A percentile compares a stretch with the other conserved stretches of the same genome.
Conservation (phyloP, 495 filamentous ascomycete genomes). For the Tirmania nivea region DNA sequence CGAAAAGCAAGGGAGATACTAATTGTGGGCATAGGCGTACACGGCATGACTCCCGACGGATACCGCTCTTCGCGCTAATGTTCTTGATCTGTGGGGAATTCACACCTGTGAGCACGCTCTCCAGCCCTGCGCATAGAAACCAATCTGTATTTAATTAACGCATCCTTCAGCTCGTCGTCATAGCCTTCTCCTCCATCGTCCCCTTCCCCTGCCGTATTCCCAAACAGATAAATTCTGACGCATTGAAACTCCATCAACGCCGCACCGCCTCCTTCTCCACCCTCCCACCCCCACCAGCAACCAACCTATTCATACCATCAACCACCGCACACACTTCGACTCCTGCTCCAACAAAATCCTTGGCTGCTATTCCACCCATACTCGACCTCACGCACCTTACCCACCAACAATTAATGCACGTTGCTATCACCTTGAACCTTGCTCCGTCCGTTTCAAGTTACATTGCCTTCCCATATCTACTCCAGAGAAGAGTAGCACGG, state of each 20-base stretch:
- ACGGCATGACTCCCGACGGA: slow-evolving; percentile 43
- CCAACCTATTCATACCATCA: not conserved
- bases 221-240: slow-evolving; percentile 38
- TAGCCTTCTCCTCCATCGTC: not conserved
- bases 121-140: slow-evolving; percentile 34
- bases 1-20: too few relatives aligned
- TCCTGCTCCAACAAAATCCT: not conserved
- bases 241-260: slow-evolving; percentile 27
- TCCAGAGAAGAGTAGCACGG: too few relatives aligned
- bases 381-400: not conserved
- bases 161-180: not conserved
- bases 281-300: not conserved
- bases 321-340: not conserved
- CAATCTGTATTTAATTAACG: too few relatives aligned
- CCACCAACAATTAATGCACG: not conserved
- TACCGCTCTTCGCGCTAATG: slow-evolving; percentile 53
- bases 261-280: slow-evolving; percentile 7
- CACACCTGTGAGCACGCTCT: slow-evolving; percentile 30
- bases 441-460: too few relatives aligned
- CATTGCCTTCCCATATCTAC: too few relatives aligned
- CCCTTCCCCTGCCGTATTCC: slow-evolving; percentile 52
- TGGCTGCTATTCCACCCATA: not conserved
- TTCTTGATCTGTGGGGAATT: slow-evolving; percentile 64
- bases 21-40: slow-evolving; percentile 23
- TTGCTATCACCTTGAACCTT: too few relatives aligned